Base-by-base conservation (phyloP, 192 early-diverging fungal species). In the Mycoemilia scoparia region DNA sequence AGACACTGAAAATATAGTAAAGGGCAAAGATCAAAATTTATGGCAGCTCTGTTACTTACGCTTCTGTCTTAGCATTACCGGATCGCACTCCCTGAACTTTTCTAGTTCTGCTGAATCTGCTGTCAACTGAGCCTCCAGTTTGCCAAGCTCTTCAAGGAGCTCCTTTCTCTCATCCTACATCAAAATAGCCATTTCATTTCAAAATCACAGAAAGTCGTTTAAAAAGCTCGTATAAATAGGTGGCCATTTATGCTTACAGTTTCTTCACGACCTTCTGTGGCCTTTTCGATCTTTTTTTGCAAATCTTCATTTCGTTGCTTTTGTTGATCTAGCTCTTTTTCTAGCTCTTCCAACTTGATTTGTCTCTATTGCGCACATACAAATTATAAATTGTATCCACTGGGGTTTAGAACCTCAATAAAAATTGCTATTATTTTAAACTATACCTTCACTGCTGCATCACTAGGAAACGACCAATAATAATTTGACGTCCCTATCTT, bases 401-500 rank as follows among this genome's bases (percentile, higher is more conserved):
- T n/a, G n/a, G n/a, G n/a, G n/a, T n/a, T n/a, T n/a, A n/a, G n/a
- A 29, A 36, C 12, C 10, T 28, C 10, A 19, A 24, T 14, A 6
- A 12, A 24, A 32, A 5, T 38, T 22, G 10, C 26, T 4, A 20
- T 24, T 35, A 25, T 17, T 33, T 14, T 21, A 18, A 24, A 11
- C 57, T 34, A n/a, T n/a, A n/a, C n/a, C 21, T 49, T 46, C 16
- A 63, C 38, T 1, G 60, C 60, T 33, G 73, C 67, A 10, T 74
- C 67, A 36, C 73, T 74, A 3, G 84, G 84, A 43, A 83, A 91
- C n/a, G 82, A 72, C 87, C 87, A 91, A 45, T 59, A 91, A 43
- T 78, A 91, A 43, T 91, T 91, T 13, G 83, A 84, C 10, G 74
- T 74, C 3, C 84, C 87, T 33, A 91, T 84, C 51, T 84, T 91